Evolutionary conservation across 495 filamentous ascomycete genomes (phyloP), one percentile per base, ranked within the genome.

Genomic region (Neurospora sp.): DNA sequence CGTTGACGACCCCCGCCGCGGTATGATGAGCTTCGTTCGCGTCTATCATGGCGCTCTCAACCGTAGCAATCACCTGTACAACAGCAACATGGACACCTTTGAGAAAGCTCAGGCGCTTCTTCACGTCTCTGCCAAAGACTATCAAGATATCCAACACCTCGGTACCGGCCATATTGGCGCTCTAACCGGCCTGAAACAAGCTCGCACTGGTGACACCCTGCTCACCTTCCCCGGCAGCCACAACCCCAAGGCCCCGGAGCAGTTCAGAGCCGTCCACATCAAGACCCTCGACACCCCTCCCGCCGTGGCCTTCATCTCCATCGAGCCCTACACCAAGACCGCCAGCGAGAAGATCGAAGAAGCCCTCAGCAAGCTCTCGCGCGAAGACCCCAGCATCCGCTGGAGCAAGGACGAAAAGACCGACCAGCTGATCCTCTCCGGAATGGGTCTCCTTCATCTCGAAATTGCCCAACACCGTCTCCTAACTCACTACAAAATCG

Each of bases 371-470:
- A 85, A 95, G 62, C 88, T 97, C 14, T 85, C 97, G 0, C 88
- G 96, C 69, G 96, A 99, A 84, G 96, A 99, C 78, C 96, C 96
- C 23, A 97, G 93, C 80, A 83, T 99, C n/a, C 89, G 95, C 35
- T 90, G 97, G 78, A 91, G 84, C 69, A 83, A 91, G 27, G 93
- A 98, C 78, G 91, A 95, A 76, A 96, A 98, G 78, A 94, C 93
- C 0, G 96, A 95, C 2, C 95, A 97, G 76, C 97, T 94, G 20
- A 90, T 97, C 10, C 85, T 99, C 2, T 93, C 92, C 44, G 96
- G 96, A 12, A 99, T 99, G 96, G 96, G 96, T 4, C 93, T 97
- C 71, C 88, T 99, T n/a, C 96, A 99, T 80, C 89, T 99, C 4
- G 96, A 99, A 76, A 96, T 99, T 42, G 94, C 96, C 4, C 86